Percentiles rank a stretch among this genome's conserved stretches.
Evolutionary conservation across 2,329 filamentous ascomycete genomes (phyloP).

Genomic region (Triangularia setosa): DNA sequence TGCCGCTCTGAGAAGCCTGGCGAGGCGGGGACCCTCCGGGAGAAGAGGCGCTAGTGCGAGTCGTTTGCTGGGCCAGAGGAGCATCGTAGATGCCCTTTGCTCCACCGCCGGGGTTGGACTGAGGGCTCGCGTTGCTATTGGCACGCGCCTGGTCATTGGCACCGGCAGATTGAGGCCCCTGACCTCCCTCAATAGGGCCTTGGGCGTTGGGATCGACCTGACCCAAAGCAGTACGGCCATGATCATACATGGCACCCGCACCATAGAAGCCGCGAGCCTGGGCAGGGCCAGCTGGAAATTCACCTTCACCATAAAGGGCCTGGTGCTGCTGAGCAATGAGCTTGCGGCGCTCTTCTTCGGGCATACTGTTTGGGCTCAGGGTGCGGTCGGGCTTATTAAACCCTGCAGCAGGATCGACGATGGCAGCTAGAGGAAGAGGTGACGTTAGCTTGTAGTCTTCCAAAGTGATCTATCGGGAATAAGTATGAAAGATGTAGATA

Average conservation of each 20-base stretch:
- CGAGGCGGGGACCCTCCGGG: slow-evolving; percentile 77
- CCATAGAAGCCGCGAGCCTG: slow-evolving; percentile 60
- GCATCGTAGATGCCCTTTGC: slow-evolving; percentile 61
- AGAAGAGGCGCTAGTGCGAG: slow-evolving; percentile 80
- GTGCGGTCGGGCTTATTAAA: slow-evolving; percentile 77
- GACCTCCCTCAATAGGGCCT: slow-evolving; percentile 31
- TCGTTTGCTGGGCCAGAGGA: slow-evolving; percentile 59
- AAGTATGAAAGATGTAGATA: slow-evolving; percentile 1
- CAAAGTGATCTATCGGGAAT: neutral
- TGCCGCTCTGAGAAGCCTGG: slow-evolving; percentile 54
- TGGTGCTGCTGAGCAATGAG: slow-evolving; percentile 94
- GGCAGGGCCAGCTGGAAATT: slow-evolving; percentile 60
- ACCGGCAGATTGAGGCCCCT: slow-evolving; percentile 47
- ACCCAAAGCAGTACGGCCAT: slow-evolving; percentile 40
- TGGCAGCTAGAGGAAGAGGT: slow-evolving; percentile 45
- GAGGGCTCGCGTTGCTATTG: slow-evolving; percentile 82
- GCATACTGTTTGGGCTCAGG: slow-evolving; percentile 79
- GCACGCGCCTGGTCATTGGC: slow-evolving; percentile 61
- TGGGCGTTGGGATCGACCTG: slow-evolving; percentile 51
- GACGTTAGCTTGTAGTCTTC: slow-evolving; percentile 26
- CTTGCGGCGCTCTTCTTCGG: slow-evolving; percentile 92
- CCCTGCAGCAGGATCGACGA: slow-evolving; percentile 43
- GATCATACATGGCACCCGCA: slow-evolving; percentile 77
- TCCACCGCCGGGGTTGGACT: slow-evolving; percentile 56
- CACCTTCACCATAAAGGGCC: slow-evolving; percentile 79